Base-by-base conservation (phyloP, 2,329 filamentous ascomycete genomes). In the Calonectria pauciramosa region DNA sequence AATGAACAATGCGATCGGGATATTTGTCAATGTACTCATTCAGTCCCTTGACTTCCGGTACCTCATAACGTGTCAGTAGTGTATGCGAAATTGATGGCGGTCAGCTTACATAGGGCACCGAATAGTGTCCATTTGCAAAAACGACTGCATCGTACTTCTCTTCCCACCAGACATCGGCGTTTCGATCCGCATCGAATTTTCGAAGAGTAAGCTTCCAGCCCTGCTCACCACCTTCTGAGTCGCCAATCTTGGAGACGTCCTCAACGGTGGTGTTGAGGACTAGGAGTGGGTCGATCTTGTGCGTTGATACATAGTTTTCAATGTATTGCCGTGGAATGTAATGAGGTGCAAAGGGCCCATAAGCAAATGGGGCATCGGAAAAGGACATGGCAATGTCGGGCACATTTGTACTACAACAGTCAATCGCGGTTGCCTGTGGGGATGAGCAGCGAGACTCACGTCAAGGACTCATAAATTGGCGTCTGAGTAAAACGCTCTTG, bases 371-470 rank as follows among this genome's bases (percentile, higher is more conserved):
- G 1, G 82, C 60, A 72, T 91, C 90, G 0, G 89, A 91, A 76
- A 91, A 90, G 6, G 84, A 86, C 90, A 91, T 91, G 28, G 89
- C 89, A 41, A 91, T 88, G 49, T 89, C 87, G 0, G 90, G 90
- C 0, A 91, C 89, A 64, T 91, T 91, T 1, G 90, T 91, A 1
- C 89, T 81, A 4, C 0, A n/a, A 2, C 0, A 3, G 64, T 14
- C 72, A 3, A 20, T 0, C 0, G 2, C 7, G 4, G 10, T 0
- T 14, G 1, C 0, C 0, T 5, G 4, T 86, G 28, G 60, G 6
- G 9, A 56, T 11, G 26, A 13, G 8, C 26, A 3, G 36, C 18
- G 13, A 28, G 16, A 75, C 87, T 83, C 77, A 89, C 89, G 89
- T 91, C 34, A 91, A 80, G 16, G 85, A 86, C 3, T 86, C 82